Evolutionary conservation across 352 stramenopile genomes (phyloP).

Genomic region (Globisporangium acanthophoron): DNA sequence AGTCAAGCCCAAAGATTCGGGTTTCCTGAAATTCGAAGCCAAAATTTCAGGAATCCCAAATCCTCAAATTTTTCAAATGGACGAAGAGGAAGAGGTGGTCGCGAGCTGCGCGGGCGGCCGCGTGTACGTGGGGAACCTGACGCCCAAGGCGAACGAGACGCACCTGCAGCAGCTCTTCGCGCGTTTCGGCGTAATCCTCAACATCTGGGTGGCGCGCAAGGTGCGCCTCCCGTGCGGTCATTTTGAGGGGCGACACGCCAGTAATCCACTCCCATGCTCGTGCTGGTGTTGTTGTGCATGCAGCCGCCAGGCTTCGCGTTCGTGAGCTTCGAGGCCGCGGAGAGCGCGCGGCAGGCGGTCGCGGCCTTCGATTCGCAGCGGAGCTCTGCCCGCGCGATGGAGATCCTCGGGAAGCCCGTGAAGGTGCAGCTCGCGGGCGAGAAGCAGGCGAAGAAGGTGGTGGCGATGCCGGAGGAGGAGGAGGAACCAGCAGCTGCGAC

Average conservation of each 20-base stretch:
- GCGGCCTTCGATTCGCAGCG: constrained; percentile 20
- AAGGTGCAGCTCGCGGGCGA: constrained; percentile 63
- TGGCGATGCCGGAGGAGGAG: too few species aligned
- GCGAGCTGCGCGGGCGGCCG: constrained; percentile 28
- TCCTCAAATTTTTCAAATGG: neutral
- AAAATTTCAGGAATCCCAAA: neutral
- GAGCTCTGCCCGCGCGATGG: constrained; percentile 24
- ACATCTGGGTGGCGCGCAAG: constrained; percentile 68
- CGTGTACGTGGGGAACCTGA: constrained; percentile 76
- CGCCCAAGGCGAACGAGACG: constrained; percentile 56
- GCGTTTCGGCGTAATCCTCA: constrained; percentile 65
- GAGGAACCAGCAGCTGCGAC: neutral
- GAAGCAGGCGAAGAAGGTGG: neutral
- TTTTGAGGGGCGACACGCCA: too few species aligned
- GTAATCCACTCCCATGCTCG: neutral
- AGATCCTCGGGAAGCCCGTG: constrained; percentile 67
- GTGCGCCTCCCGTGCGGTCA: constrained; percentile 17
- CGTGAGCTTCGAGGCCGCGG: constrained; percentile 45
- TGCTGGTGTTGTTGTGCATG: neutral
- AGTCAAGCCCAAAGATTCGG: too few species aligned
- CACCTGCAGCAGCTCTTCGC: constrained; percentile 59
- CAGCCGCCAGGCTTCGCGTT: constrained; percentile 82
- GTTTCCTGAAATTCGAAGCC: too few species aligned
- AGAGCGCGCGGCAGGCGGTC: constrained; percentile 44
- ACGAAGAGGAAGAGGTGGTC: constrained; percentile 2